Evolutionary conservation across 139 green algal species (phyloP).

Genomic region (Chlamydomonas eustigma): DNA sequence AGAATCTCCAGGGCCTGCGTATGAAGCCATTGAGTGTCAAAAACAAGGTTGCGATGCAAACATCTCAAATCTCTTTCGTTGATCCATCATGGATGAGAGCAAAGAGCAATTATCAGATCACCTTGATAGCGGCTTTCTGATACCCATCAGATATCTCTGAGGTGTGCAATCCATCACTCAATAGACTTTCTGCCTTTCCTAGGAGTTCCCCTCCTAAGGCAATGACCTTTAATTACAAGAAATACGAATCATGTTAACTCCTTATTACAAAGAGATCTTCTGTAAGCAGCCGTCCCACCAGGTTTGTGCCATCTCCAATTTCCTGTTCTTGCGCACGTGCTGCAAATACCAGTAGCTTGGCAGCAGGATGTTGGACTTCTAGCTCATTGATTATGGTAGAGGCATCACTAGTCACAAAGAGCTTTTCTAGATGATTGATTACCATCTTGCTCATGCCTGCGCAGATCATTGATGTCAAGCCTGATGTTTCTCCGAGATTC

Average conservation of each 20-base stretch:
- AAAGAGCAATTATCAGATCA: no score
- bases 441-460: constrained; percentile 99
- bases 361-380: constrained; percentile 95
- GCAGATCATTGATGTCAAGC: background rate
- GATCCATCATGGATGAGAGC: no score
- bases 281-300: constrained; percentile 50
- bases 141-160: constrained; percentile 95
- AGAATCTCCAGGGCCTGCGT: constrained; percentile 77
- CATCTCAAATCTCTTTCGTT: no score
- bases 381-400: constrained; percentile 94
- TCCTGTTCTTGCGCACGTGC: constrained; percentile 91
- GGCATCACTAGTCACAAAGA: constrained; percentile 96
- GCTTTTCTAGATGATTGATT: constrained; percentile 98
- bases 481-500: background rate
- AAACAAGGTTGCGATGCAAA: no score
- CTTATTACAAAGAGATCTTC: no score
- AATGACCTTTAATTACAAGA: constrained; percentile 60
- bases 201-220: constrained; percentile 94
- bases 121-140: constrained; percentile 70
- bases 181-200: constrained; percentile 77
- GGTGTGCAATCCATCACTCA: constrained; percentile 89
- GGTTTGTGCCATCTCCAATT: constrained; percentile 96
- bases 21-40: no score
- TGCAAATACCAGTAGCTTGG: constrained; percentile 91
- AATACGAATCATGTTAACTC: background rate